These are phyloP conservation scores for Graphium sp. DNA, from an alignment of 2,329 filamentous ascomycete species.

Conservation along the genomic window DNA sequence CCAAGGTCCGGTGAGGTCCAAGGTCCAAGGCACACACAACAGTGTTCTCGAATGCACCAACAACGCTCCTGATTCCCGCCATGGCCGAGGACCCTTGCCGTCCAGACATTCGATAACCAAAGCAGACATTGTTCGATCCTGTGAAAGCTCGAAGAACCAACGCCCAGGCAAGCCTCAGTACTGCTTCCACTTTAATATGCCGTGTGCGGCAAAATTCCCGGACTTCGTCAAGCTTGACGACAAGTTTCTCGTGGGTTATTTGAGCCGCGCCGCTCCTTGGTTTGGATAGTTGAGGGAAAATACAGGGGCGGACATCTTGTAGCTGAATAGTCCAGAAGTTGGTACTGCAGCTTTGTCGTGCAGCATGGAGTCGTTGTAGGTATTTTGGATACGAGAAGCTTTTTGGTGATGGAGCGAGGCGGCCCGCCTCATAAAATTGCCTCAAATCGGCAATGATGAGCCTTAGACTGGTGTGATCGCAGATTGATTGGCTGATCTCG, in stretches of 20 bases:
- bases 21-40: slow-evolving; percentile 17
- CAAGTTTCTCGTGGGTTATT: slow-evolving; percentile 20
- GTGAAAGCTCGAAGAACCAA: slow-evolving; percentile 37
- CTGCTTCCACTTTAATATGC: slow-evolving; percentile 24
- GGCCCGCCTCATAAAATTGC: slow-evolving; percentile 22
- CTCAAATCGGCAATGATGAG: slow-evolving; percentile 28
- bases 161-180: slow-evolving; percentile 43
- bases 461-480: slow-evolving; percentile 26
- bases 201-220: slow-evolving; percentile 23
- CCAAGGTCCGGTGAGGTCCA: slow-evolving; percentile 14
- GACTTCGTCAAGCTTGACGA: slow-evolving; percentile 20
- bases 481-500: slow-evolving; percentile 32
- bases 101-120: slow-evolving; percentile 31
- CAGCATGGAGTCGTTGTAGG: slow-evolving; percentile 16
- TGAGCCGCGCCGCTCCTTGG: slow-evolving; percentile 12
- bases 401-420: slow-evolving; percentile 15
- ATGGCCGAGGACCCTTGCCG: slow-evolving; percentile 23
- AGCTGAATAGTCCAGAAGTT: slow-evolving; percentile 28
- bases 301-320: slow-evolving; percentile 19
- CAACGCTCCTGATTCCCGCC: slow-evolving; percentile 19
- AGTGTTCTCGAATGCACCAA: slow-evolving; percentile 27
- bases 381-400: slow-evolving; percentile 20
- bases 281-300: slow-evolving; percentile 20
- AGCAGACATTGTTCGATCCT: slow-evolving; percentile 32
- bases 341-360: slow-evolving; percentile 16